These are phyloP conservation scores for Aegilops longissima DNA, from an alignment of 176 grass and related monocot species.

Conservation along the genomic window DNA sequence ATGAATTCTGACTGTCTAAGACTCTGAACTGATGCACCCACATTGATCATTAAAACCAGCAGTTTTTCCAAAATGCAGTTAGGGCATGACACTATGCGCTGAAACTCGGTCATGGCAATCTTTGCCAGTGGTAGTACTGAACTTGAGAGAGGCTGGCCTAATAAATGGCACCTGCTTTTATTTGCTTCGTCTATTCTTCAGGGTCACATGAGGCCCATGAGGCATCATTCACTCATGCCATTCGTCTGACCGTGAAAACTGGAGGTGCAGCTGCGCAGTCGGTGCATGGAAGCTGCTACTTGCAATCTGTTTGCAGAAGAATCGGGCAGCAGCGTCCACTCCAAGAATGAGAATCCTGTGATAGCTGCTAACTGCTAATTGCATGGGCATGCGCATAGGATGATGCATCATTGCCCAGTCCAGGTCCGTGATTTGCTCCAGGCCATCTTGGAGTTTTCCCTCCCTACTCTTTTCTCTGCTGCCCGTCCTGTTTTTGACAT, in stretches of 20 bases:
- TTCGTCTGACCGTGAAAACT: constrained; percentile 16
- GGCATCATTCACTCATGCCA: constrained; percentile 31
- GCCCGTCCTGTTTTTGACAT: background rate
- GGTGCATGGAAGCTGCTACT: constrained; percentile 39
- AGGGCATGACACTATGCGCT: background rate
- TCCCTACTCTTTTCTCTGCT: background rate
- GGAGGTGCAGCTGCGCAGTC: constrained; percentile 13
- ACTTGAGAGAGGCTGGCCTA: background rate
- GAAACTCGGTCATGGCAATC: background rate
- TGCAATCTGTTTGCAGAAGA: constrained; percentile 34
- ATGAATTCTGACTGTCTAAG: background rate
- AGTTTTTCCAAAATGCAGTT: background rate
- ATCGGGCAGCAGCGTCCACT: constrained; percentile 1
- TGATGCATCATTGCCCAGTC: constrained; percentile 15
- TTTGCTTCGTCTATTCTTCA: background rate
- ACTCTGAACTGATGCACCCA: background rate
- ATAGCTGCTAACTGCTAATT: background rate
- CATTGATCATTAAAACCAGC: background rate
- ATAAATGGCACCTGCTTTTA: background rate
- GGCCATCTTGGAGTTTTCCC: constrained; percentile 29
- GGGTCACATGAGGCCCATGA: constrained; percentile 26
- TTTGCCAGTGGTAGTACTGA: background rate
- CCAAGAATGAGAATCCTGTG: constrained; percentile 26
- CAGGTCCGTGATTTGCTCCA: constrained; percentile 15
- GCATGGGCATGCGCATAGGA: background rate